A percentile compares a stretch with the other conserved stretches of the same genome.
Evolutionary conservation across 306 rosid species (phyloP).

Genomic region (Cucumis melo): DNA sequence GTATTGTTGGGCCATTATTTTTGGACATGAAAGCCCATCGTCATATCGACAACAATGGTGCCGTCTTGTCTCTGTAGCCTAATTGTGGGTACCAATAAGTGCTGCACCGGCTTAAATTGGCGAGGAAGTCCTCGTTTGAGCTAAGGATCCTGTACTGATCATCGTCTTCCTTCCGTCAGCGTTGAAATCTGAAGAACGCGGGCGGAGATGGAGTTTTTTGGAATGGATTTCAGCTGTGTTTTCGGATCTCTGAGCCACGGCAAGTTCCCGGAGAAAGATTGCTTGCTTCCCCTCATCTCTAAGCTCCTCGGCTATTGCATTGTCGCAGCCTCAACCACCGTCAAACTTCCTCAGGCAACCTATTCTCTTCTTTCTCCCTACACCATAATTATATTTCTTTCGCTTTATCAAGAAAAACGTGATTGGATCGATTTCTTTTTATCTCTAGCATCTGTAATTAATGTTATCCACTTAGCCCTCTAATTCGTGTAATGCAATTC

Average conservation of each 20-base stretch:
- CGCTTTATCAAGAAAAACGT: neutral
- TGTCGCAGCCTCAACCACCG: conserved; percentile 98
- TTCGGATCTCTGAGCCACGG: conserved; percentile 57
- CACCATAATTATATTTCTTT: neutral
- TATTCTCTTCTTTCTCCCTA: neutral
- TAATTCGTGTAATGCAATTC: neutral
- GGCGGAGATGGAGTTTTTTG: conserved; percentile 23
- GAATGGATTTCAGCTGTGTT: conserved; percentile 63
- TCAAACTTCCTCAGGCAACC: conserved; percentile 87
- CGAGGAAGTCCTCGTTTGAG: neutral
- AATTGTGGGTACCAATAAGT: neutral
- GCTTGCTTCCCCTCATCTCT: conserved; percentile 87
- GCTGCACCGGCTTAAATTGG: neutral
- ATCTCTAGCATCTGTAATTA: neutral
- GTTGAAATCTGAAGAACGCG: neutral
- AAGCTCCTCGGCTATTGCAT: conserved; percentile 92
- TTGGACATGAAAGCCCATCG: neutral
- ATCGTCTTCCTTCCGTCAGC: neutral
- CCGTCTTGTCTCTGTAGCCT: neutral
- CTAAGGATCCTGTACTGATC: neutral
- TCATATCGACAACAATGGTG: neutral
- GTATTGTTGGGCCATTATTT: neutral
- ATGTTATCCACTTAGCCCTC: neutral
- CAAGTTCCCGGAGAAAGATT: conserved; percentile 65
- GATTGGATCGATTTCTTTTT: neutral